These are phyloP conservation scores for Hypholoma fasciculare DNA, from an alignment of 768 basidiomycete genomes.

Conservation along the genomic window DNA sequence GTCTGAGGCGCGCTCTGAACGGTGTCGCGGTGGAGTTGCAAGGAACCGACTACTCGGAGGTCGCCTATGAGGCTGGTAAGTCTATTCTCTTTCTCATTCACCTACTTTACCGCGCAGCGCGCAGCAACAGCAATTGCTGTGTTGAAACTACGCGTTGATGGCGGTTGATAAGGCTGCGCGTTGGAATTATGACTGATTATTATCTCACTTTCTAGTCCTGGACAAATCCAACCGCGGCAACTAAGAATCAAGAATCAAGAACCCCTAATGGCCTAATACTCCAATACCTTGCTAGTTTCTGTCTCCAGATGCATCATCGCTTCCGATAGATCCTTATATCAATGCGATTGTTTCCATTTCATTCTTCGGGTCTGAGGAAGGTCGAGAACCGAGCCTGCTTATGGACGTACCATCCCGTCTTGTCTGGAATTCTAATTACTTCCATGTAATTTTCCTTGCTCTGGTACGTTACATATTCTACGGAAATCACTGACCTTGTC, in stretches of 20 bases:
- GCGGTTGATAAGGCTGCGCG: background rate
- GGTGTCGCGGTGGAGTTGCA: constrained; percentile 86
- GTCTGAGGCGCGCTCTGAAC: constrained; percentile 67
- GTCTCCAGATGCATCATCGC: background rate
- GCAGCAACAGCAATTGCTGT: background rate
- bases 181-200: constrained; percentile 6
- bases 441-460: too few relatives aligned
- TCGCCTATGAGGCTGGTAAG: constrained; percentile 71
- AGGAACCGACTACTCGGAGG: constrained; percentile 76
- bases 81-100: constrained; percentile 8
- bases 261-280: constrained; percentile 5
- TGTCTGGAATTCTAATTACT: too few relatives aligned
- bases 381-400: background rate
- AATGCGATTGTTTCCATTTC: background rate
- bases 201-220: constrained; percentile 20
- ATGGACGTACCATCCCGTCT: background rate
- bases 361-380: too few relatives aligned
- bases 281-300: background rate
- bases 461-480: too few relatives aligned
- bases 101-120: background rate
- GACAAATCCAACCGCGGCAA: constrained; percentile 26
- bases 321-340: background rate
- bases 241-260: constrained; percentile 9
- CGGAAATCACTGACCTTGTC: too few relatives aligned
- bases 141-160: background rate